Evolutionary conservation across 768 basidiomycete species (phyloP).

Genomic region (Hericium erinaceus): DNA sequence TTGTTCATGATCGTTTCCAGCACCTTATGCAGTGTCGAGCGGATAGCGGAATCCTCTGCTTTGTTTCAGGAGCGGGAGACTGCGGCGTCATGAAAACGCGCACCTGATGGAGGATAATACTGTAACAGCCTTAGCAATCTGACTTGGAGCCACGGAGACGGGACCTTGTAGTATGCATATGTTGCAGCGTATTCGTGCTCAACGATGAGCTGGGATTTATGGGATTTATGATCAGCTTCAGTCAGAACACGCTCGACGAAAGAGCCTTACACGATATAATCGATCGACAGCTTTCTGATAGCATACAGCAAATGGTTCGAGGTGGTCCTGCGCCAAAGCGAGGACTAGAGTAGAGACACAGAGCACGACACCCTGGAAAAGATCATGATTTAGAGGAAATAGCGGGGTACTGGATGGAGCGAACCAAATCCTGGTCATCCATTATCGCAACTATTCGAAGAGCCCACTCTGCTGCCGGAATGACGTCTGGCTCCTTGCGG

Average conservation of each 20-base stretch:
- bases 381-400: not conserved
- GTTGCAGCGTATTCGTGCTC: conserved; percentile 82
- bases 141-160: conserved; percentile 95
- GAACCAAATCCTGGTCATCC: conserved; percentile 84
- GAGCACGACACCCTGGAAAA: conserved; percentile 76
- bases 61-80: not conserved
- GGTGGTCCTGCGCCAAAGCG: conserved; percentile 89
- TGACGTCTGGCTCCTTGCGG: conserved; percentile 90
- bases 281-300: conserved; percentile 94
- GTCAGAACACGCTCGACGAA: not conserved
- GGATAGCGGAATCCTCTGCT: conserved; percentile 76
- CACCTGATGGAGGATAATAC: conserved; percentile 93
- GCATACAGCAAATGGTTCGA: conserved; percentile 84
- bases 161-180: conserved; percentile 96
- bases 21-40: conserved; percentile 68
- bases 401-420: not conserved
- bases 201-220: conserved; percentile 67
- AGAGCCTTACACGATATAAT: conserved; percentile 53
- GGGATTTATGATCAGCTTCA: not conserved
- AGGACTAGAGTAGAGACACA: conserved; percentile 91
- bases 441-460: conserved; percentile 89
- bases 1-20: conserved; percentile 88
- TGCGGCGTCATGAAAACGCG: conserved; percentile 16
- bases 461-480: conserved; percentile 93
- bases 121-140: conserved; percentile 88